Base-by-base conservation (phyloP, 108 stramenopile species). In the Nitzschia sp. region DNA sequence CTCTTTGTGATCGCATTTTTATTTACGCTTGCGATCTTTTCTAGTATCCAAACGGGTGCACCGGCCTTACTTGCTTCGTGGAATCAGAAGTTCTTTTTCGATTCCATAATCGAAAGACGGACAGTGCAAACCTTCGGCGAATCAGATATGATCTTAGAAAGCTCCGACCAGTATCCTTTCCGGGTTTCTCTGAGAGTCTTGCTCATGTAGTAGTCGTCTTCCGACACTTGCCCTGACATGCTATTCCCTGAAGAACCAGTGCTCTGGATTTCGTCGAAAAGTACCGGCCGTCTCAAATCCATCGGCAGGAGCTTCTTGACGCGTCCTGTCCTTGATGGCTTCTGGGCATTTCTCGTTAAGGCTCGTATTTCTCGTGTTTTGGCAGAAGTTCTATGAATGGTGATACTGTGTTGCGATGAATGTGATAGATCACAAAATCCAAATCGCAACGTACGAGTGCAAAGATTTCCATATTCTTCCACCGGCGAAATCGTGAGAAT, bases 271-370 rank as follows among this genome's bases (percentile, higher is more conserved):
- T 59, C 52, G 3, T 54, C 26, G 1, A 99, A 98, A 55, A 99
- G 82, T 57, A 99, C 88, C n/a, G n/a, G n/a, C n/a, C 3, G 99
- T 97, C 59, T 97, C 98, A 50, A 98, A 69, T 5, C 97, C 99
- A 34, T 75, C 66, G 63, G 86, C 89, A 41, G 80, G 70, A 21
- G 97, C 85, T n/a, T 85, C 59, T 76, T 99, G 8, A n/a, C 34
- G 60, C 19, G 60, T 45, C 48, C 9, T 38, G 60, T 71, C 70
- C 23, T 60, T 50, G 30, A 71, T 71, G 23, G 70, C 59, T 41
- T 58, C 58, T n/a, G n/a, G n/a, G n/a, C n/a, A n/a, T n/a, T n/a
- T n/a, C n/a, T n/a, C n/a, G n/a, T n/a, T n/a, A n/a, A n/a, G n/a
- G n/a, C n/a, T n/a, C n/a, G n/a, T n/a, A n/a, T n/a, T n/a, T n/a